Evolutionary conservation across 176 grass and related monocot genomes (phyloP).

Genomic region (Oryza meyeriana): DNA sequence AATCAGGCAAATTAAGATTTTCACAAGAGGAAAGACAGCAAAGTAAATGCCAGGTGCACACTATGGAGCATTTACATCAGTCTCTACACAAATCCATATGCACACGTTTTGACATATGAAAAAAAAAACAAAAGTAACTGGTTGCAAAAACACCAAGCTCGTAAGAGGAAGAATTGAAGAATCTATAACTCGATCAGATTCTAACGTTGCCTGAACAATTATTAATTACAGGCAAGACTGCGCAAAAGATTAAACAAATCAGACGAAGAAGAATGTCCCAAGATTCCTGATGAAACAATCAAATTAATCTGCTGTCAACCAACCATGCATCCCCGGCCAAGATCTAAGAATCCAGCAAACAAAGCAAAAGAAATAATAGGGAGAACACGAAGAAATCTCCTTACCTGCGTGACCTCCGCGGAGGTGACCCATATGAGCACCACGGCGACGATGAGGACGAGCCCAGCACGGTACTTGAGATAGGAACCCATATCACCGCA

Average conservation of each 20-base stretch:
- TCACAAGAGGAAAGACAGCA: not conserved
- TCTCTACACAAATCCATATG: not conserved
- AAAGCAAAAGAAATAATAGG: not conserved
- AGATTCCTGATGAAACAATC: not conserved
- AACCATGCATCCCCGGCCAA: not conserved
- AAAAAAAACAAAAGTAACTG: not conserved
- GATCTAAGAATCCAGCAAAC: not conserved
- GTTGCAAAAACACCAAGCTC: not conserved
- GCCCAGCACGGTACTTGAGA: slow-evolving; percentile 66
- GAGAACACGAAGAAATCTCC: not conserved
- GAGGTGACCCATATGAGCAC: slow-evolving; percentile 97
- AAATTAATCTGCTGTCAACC: not conserved
- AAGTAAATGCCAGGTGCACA: not conserved
- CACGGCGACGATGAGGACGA: slow-evolving; percentile 75
- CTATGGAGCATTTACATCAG: not conserved
- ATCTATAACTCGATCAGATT: not conserved
- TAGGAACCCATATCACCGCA: slow-evolving; percentile 44
- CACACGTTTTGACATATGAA: not conserved
- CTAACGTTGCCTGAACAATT: not conserved
- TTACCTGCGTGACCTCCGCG: slow-evolving; percentile 96
- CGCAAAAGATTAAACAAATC: not conserved
- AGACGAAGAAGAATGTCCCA: not conserved
- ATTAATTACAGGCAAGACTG: not conserved
- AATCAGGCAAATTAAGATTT: slow-evolving; percentile 8
- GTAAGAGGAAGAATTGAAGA: not conserved